Evolutionary conservation across 148 eudicot genomes (phyloP), one percentile per base, ranked within the genome.

Genomic region (Persicaria tinctoria): DNA sequence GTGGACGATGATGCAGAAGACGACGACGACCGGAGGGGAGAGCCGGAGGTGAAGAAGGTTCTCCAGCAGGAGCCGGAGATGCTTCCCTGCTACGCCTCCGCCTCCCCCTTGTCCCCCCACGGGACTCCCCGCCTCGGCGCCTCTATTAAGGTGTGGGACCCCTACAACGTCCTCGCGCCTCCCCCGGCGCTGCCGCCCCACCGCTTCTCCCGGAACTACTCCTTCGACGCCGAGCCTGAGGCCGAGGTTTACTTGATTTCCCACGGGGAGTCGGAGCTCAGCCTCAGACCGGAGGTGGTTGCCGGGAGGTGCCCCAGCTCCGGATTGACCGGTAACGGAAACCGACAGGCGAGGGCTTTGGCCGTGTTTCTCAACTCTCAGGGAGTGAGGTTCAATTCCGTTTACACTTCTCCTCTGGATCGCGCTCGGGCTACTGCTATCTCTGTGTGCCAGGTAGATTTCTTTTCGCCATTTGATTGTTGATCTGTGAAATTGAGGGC

Each of bases 111-210:
- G 5, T 91, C 98, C 1, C 98, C 98, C 17, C 97, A 91, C 82
- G 97, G 97, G 5, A 93, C 98, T 2, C 98, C 98, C 0, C 76
- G 97, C 0, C 83, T 87, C 62, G 97, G 97, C 0, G 95, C 97
- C 10, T 91, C 97, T 5, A 91, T 93, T 78, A 93, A 93, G 81
- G 98, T 93, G 73, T 93, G 98, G 98, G 98, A 93, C 88, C 98
- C 98, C 5, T 93, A 91, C 79, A 89, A 93, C 32, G 95, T 93
- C 1, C 86, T 93, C 2, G 91, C 93, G 0, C 90, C 93, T 5
- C 98, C 93, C 2, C 87, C 89, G 8, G 86, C 81, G 8, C 77
- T 71, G 7, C 85, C 85, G 7, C 87, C 88, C 0, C 83, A 81
- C 12, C 86, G 84, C 59, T 79, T 87, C 64, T 79, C 79, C 6